These are phyloP conservation scores for Intubia oerlemansii DNA, from an alignment of 2,329 filamentous ascomycete species.

Conservation along the genomic window DNA sequence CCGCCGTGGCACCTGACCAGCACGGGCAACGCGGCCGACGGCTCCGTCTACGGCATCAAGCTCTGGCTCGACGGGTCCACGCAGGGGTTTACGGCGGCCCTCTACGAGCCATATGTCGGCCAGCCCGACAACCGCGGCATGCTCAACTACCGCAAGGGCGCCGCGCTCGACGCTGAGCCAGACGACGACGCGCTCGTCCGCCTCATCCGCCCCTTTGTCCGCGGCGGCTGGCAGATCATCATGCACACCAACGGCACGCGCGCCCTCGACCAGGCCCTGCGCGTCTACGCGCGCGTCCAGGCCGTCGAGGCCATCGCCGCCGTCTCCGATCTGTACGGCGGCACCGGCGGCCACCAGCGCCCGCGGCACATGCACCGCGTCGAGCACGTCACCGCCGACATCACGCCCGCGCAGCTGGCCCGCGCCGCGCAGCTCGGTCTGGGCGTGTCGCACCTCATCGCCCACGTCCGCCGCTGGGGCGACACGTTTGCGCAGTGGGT, in stretches of 20 bases:
- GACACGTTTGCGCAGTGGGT: conserved; percentile 4
- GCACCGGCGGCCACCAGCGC: background rate
- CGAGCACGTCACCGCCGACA: conserved; percentile 6
- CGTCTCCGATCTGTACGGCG: background rate
- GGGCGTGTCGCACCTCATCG: conserved; percentile 5
- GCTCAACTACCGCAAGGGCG: conserved; percentile 8
- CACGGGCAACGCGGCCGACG: background rate
- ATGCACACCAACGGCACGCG: conserved; percentile 7
- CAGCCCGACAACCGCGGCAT: conserved; percentile 10
- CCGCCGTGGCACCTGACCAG: no score
- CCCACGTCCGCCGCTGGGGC: conserved; percentile 6
- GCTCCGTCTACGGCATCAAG: conserved; percentile 4
- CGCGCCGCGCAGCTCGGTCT: conserved; percentile 4
- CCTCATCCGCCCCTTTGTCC: conserved; percentile 5
- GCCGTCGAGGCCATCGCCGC: conserved; percentile 2
- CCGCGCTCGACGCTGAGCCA: conserved; percentile 1
- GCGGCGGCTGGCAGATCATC: conserved; percentile 6
- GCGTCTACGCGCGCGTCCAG: conserved; percentile 5
- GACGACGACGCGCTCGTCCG: conserved; percentile 3
- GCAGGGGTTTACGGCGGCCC: conserved; percentile 5
- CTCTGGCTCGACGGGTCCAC: conserved; percentile 6
- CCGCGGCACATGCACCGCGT: conserved; percentile 5
- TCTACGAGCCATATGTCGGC: conserved; percentile 4
- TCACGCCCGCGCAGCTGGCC: conserved; percentile 4
- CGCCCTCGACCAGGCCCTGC: conserved; percentile 5